Evolutionary conservation across 106 monocot species (phyloP), one percentile per base, ranked within the genome.

Genomic region (Platanthera zijinensis): DNA sequence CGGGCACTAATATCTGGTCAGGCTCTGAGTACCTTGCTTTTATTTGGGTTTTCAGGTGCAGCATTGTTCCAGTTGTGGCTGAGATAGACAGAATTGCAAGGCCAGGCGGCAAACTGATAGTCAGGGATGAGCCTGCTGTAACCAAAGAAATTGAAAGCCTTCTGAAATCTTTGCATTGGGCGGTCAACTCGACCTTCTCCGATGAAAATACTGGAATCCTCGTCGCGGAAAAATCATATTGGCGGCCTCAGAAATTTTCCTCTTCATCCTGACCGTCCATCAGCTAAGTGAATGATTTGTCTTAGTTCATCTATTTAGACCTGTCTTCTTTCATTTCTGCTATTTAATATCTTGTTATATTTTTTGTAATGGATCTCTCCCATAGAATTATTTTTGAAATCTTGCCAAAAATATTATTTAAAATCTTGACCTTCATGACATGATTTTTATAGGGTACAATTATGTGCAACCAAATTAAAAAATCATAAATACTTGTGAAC

Each of bases 61-160:
- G 84, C 4, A 84, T 93, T 74, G 71, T 88, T 76, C 82, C 96
- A n/a, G 83, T 93, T 51, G 48, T 93, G 18, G 90, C 77, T 48
- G 96, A 96, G 87, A 83, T 90, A 12, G 96, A 96, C 72, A 83
- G 96, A 74, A 89, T 96, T 69, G 68, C 83, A 49, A 93, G 96
- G 57, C 96, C 96, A 3, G 90, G 92, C 0, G 96, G 96, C 12
- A 96, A 84, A 79, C 22, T 96, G 10, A 87, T 96, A 57, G 73
- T 96, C 17, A 85, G 90, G 0, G 96, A 96, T 73, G 90, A 93
- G 48, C 71, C 87, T 51, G 77, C 25, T 15, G 76, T 80, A 39
- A 75, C 87, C 46, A 78, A 82, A 12, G 83, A 93, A 74, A 82
- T 96, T 2, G 89, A 90, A 79, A 84, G 52, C 66, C n/a, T 90